Evolutionary conservation across 305 asterid species (phyloP).

Genomic region (Rubia tinctorum): DNA sequence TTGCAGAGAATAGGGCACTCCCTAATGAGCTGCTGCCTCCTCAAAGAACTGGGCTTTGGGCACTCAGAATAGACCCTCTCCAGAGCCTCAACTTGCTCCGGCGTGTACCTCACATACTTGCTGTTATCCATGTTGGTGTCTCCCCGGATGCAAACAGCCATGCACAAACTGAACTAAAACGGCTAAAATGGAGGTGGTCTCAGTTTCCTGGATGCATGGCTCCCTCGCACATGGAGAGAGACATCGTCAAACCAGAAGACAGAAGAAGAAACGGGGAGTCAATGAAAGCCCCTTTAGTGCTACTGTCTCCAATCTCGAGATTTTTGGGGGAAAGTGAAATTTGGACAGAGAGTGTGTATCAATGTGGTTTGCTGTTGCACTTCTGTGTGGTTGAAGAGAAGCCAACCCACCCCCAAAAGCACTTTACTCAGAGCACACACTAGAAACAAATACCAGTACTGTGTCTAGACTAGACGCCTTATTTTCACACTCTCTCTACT

Average conservation of each 20-base stretch:
- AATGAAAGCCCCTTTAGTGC: constrained; percentile 18
- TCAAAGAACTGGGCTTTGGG: constrained; percentile 88
- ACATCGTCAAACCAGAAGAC: constrained; percentile 1
- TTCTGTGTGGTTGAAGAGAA: constrained; percentile 3
- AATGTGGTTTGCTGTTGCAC: not conserved
- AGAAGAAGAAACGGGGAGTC: not conserved
- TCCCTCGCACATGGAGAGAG: constrained; percentile 41
- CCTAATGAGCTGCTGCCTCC: constrained; percentile 90
- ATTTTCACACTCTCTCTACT: too few relatives aligned
- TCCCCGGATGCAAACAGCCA: constrained; percentile 59
- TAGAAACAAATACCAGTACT: too few relatives aligned
- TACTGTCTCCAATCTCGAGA: constrained; percentile 30
- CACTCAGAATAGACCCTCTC: constrained; percentile 90
- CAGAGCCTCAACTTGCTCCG: constrained; percentile 96
- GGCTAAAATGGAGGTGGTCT: constrained; percentile 1
- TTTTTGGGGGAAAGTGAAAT: constrained; percentile 23
- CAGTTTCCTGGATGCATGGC: constrained; percentile 28
- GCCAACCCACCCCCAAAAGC: not conserved
- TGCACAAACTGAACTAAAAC: constrained; percentile 11
- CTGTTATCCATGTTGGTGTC: constrained; percentile 76
- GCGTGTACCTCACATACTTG: constrained; percentile 94
- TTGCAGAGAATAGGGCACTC: constrained; percentile 85
- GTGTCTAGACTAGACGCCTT: too few relatives aligned
- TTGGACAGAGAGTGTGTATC: constrained; percentile 24
- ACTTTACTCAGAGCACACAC: too few relatives aligned